A percentile compares a stretch with the other conserved stretches of the same genome.
phyloP scores from a whole-genome alignment of 2,329 filamentous ascomycete genomes.

The Colletotrichum salicis region DNA sequence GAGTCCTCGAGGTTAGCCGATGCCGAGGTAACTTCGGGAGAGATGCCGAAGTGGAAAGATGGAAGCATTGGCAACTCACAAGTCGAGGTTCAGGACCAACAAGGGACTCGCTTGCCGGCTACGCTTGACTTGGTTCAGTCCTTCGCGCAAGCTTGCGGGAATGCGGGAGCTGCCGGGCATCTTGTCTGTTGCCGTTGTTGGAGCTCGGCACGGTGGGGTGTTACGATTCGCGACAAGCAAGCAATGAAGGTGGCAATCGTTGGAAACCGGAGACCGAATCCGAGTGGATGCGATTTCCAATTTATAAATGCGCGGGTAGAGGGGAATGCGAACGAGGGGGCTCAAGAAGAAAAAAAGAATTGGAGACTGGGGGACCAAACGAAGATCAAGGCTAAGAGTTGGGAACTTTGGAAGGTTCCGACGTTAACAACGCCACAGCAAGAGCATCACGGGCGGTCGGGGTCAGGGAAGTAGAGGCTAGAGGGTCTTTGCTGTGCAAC shows the following conservation, averaged over 20 bases:
- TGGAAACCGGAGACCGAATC: background rate
- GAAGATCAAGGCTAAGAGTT: constrained; percentile 1
- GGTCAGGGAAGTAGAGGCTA: constrained; percentile 1
- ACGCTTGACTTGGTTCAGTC: constrained; percentile 70
- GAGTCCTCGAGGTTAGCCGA: constrained; percentile 12
- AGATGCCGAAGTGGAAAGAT: background rate
- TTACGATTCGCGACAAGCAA: constrained; percentile 19
- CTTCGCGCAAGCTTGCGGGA: constrained; percentile 76
- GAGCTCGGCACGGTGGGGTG: constrained; percentile 21
- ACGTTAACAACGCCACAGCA: constrained; percentile 8
- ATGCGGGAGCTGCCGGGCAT: constrained; percentile 77
- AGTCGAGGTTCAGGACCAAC: constrained; percentile 72
- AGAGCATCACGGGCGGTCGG: constrained; percentile 9
- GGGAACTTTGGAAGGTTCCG: constrained; percentile 8
- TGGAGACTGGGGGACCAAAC: constrained; percentile 15
- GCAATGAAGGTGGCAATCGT: background rate
- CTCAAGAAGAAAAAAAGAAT: constrained; percentile 13
- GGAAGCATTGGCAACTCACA: constrained; percentile 62
- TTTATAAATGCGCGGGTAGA: constrained; percentile 19
- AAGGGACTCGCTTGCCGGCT: constrained; percentile 65
- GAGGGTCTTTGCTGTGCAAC: background rate
- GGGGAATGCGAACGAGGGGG: constrained; percentile 16
- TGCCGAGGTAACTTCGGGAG: constrained; percentile 3
- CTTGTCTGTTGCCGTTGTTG: constrained; percentile 37
- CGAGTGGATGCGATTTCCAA: constrained; percentile 16